A percentile compares a stretch with the other conserved stretches of the same genome.
Evolutionary conservation across 2,329 filamentous ascomycete genomes (phyloP).

Genomic region (Mariannaea elegans): DNA sequence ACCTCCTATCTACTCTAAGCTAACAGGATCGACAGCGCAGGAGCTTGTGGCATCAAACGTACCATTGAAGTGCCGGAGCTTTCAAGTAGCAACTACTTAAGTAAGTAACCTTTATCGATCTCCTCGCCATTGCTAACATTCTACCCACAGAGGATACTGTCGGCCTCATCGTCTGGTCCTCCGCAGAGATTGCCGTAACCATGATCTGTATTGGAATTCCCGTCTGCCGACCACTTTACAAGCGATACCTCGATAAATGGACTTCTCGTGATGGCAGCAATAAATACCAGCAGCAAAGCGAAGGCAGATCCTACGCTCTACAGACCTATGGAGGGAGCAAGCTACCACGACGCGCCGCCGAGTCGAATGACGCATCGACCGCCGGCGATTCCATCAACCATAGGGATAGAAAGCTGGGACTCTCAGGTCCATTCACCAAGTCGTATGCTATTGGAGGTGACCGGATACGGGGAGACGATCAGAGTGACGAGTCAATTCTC

Average conservation of each 20-base stretch:
- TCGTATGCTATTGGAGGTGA: constrained; percentile 3
- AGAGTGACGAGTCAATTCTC: constrained; percentile 35
- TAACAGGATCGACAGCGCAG: constrained; percentile 32
- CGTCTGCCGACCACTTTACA: constrained; percentile 50
- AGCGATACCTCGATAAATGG: constrained; percentile 30
- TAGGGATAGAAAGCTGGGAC: constrained; percentile 20
- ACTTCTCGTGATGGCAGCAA: constrained; percentile 35
- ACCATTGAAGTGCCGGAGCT: constrained; percentile 42
- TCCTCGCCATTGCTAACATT: constrained; percentile 7
- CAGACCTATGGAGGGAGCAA: constrained; percentile 30
- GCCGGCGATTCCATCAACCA: constrained; percentile 17
- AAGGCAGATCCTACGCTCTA: constrained; percentile 22
- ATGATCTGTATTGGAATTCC: constrained; percentile 53
- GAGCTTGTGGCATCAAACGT: constrained; percentile 41
- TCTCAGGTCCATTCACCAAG: constrained; percentile 10
- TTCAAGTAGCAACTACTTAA: constrained; percentile 34
- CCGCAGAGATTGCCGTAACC: constrained; percentile 49
- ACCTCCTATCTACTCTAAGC: fast-evolving
- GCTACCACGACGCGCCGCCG: not conserved
- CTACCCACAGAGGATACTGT: constrained; percentile 44
- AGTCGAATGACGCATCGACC: constrained; percentile 2
- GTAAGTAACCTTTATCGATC: not conserved
- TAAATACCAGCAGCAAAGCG: constrained; percentile 28
- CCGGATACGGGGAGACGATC: constrained; percentile 14
- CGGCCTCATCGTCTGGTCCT: constrained; percentile 49